Conservation (phyloP, 1,284 basidiomycete genomes). For the Fomitopsis palustris region DNA sequence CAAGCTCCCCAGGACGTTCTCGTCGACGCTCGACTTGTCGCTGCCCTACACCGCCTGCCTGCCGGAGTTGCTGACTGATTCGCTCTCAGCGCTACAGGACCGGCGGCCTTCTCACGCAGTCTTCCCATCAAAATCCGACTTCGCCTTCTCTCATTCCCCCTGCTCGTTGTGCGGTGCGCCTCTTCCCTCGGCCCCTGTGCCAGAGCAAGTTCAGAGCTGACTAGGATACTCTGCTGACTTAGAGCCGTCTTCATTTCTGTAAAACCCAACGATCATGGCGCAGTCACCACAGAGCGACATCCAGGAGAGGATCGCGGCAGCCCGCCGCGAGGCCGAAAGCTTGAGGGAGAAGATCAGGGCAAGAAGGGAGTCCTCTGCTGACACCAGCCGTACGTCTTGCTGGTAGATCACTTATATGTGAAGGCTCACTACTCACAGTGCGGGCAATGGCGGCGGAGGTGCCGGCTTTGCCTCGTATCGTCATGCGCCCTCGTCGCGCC, state of each 20-base stretch:
- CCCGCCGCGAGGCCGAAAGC: slow-evolving; percentile 92
- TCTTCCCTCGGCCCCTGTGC: not conserved
- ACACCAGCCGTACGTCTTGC: slow-evolving; percentile 83
- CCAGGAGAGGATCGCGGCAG: slow-evolving; percentile 93
- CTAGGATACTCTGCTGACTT: not conserved
- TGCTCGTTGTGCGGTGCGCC: slow-evolving; percentile 2
- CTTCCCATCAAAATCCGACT: slow-evolving; percentile 18
- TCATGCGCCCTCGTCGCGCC: slow-evolving; percentile 93
- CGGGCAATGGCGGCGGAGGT: slow-evolving; percentile 97
- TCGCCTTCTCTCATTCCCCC: slow-evolving; percentile 10
- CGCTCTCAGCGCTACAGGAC: slow-evolving; percentile 11
- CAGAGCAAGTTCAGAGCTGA: not conserved
- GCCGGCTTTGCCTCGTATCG: slow-evolving; percentile 90
- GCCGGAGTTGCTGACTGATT: slow-evolving; percentile 3
- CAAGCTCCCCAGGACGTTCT: slow-evolving; percentile 1
- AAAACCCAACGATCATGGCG: slow-evolving; percentile 46
- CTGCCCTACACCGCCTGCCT: not conserved
- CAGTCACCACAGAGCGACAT: slow-evolving; percentile 82
- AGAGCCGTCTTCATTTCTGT: not conserved
- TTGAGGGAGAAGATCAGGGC: slow-evolving; percentile 97
- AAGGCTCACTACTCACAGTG: slow-evolving; percentile 43
- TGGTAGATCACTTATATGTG: slow-evolving; percentile 1
- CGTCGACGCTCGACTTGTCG: not conserved
- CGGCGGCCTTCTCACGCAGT: slow-evolving; percentile 20
- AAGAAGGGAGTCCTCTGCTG: slow-evolving; percentile 92